Conservation (phyloP, 805 yeast species). For the Torulaspora gathmanii region DNA sequence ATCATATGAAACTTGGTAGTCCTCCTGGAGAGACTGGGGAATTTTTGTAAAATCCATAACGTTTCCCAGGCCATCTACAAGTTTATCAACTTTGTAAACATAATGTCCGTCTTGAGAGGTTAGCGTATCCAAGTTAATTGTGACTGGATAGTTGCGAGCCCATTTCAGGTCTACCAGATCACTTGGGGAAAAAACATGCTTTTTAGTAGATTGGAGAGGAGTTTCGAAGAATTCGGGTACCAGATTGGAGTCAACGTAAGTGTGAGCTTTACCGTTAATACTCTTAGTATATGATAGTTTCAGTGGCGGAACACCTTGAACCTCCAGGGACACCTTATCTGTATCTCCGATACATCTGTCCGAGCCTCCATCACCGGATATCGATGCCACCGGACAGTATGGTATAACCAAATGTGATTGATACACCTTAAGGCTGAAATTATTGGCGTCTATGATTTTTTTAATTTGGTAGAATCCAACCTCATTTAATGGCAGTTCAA, state of each 20-base stretch:
- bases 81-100: constrained; percentile 51
- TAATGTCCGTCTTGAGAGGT: constrained; percentile 48
- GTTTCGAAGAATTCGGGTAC: constrained; percentile 51
- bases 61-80: constrained; percentile 68
- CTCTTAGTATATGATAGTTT: constrained; percentile 51
- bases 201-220: constrained; percentile 41
- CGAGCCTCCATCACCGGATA: constrained; percentile 38
- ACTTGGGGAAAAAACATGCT: constrained; percentile 25
- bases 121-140: constrained; percentile 42
- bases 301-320: constrained; percentile 77
- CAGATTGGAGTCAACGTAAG: constrained; percentile 40
- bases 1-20: constrained; percentile 40
- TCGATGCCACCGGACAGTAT: constrained; percentile 67
- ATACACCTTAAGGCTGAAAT: constrained; percentile 54
- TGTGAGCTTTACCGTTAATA: constrained; percentile 33
- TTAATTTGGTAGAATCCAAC: constrained; percentile 77
- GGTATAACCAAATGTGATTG: constrained; percentile 64
- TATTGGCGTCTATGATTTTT: constrained; percentile 62
- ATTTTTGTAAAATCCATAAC: constrained; percentile 40
- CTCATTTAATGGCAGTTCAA: constrained; percentile 57
- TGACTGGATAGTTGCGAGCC: constrained; percentile 42
- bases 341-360: constrained; percentile 62
- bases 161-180: constrained; percentile 41
- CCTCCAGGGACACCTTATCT: constrained; percentile 50
- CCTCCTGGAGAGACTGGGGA: constrained; percentile 28